A percentile compares a stretch with the other conserved stretches of the same genome.
Evolutionary conservation across 768 basidiomycete genomes (phyloP).

Genomic region (Royoungia palumana): DNA sequence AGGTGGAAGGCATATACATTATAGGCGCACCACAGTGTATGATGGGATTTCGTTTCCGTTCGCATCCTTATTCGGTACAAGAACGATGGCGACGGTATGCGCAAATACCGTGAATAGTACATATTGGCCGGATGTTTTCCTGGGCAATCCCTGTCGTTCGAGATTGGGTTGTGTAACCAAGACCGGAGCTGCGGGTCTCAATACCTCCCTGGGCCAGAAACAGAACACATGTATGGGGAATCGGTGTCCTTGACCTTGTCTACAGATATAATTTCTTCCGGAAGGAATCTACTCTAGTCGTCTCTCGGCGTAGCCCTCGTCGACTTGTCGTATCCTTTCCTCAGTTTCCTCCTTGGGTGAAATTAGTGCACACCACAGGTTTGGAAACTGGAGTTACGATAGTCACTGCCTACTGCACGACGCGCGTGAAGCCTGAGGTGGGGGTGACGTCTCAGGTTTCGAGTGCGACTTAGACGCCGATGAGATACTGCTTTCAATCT

Average conservation of each 20-base stretch:
- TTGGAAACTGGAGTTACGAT: slow-evolving; percentile 14
- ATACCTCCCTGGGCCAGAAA: slow-evolving; percentile 1
- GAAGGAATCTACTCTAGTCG: slow-evolving; percentile 13
- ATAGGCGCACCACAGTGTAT: slow-evolving; percentile 5
- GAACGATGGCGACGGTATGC: slow-evolving; percentile 4
- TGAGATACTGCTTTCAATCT: too few species aligned
- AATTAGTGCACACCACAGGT: slow-evolving; percentile 10
- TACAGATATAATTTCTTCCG: slow-evolving; percentile 11
- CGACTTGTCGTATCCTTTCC: neutral
- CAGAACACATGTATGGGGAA: slow-evolving; percentile 14
- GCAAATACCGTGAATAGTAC: slow-evolving; percentile 10
- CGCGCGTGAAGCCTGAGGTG: too few species aligned
- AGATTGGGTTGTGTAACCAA: neutral
- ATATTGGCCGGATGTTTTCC: slow-evolving; percentile 9
- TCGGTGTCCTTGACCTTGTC: slow-evolving; percentile 5
- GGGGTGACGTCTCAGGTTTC: too few species aligned
- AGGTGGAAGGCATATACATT: neutral
- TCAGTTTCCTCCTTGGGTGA: neutral
- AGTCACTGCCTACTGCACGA: too few species aligned
- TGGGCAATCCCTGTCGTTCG: slow-evolving; percentile 8
- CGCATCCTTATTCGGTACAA: slow-evolving; percentile 6
- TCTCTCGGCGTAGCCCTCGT: slow-evolving; percentile 17
- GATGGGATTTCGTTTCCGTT: slow-evolving; percentile 8
- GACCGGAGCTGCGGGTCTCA: accelerated
- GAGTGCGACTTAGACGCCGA: too few species aligned